phyloP scores from a whole-genome alignment of 116 monocot species.

The Dioscorea cayenensis region DNA sequence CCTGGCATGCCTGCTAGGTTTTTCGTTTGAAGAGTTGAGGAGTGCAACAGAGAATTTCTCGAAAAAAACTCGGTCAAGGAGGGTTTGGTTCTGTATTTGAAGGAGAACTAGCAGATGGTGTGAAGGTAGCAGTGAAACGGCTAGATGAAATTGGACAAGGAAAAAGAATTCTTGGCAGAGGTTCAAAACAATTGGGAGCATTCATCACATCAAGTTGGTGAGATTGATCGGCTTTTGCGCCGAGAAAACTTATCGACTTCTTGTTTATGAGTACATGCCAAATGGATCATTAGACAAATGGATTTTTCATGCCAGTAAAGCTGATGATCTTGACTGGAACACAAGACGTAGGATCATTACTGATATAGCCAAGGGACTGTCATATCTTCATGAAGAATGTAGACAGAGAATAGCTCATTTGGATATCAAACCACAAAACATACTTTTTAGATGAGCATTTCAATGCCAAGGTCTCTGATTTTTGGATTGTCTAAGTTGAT shows the following conservation, averaged over 20 bases:
- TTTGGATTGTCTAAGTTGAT: slow-evolving; percentile 2
- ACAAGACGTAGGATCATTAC: background rate
- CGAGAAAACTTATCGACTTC: background rate
- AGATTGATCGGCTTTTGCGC: background rate
- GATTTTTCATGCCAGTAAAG: background rate
- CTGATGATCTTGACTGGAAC: background rate
- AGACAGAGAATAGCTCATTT: slow-evolving; percentile 1
- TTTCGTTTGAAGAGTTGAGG: slow-evolving; percentile 22
- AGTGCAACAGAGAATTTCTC: slow-evolving; percentile 25
- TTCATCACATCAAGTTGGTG: slow-evolving; percentile 3
- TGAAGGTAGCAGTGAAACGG: background rate
- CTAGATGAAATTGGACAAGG: background rate
- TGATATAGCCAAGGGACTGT: background rate
- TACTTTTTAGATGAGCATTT: background rate
- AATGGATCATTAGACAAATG: background rate
- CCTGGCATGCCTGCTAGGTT: slow-evolving; percentile 28
- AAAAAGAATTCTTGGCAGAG: background rate
- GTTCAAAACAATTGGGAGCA: background rate
- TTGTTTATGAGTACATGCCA: background rate
- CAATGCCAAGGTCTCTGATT: slow-evolving; percentile 1
- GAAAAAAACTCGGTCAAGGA: slow-evolving; percentile 33
- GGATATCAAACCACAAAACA: slow-evolving; percentile 3
- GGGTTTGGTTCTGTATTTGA: slow-evolving; percentile 45
- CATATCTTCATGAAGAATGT: slow-evolving; percentile 4
- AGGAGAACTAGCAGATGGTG: slow-evolving; percentile 16